Evolutionary conservation across 768 basidiomycete species (phyloP), one percentile per base, ranked within the genome.

Genomic region (Hypholoma fasciculare): DNA sequence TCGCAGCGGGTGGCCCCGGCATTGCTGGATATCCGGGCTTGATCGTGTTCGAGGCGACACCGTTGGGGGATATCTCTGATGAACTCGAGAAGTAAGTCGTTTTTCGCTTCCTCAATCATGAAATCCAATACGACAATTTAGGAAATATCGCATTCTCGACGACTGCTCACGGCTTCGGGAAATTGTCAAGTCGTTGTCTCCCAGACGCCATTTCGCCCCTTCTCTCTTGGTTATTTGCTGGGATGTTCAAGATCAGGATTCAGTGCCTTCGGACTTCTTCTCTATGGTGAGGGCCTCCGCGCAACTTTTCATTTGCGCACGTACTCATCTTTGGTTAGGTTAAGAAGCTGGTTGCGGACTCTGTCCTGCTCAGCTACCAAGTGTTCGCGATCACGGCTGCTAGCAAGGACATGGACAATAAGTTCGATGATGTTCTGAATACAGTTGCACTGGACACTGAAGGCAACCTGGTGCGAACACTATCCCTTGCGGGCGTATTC

Each of bases 31-130:
- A 76, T 38, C 90, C 90, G 17, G 90, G 89, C 0, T 58, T 91
- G 20, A 79, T 92, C 57, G 71, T 91, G n/a, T 89, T 93, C 55
- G 90, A 93, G 67, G 83, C 86, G 49, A 88, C 87, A 1, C 86
- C 90, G 0, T 55, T 88, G 44, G 83, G 82, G 46, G 84, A 78
- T n/a, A 71, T 85, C 1, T 62, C 74, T 23, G 89, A 92, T 66
- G 82, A 87, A 13, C 69, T 91, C 36, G 89, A 88, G 72, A 84
- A 78, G 90, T 90, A 53, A 30, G 76, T 70, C 42, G 49, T 43
- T 39, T 4, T 30, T 42, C 14, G 39, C 34, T 39, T 16, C 9
- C 23, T 7, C 36, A 34, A 51, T 17, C 57, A 23, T 8, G 27
- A 43, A 42, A 44, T 63, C 26, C 62, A 50, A 55, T 4, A 23